Percentiles rank a stretch among this genome's conserved stretches.
These are phyloP conservation scores for Alisma plantagoaquatica DNA, from an alignment of 106 monocot species.

Conservation along the genomic window DNA sequence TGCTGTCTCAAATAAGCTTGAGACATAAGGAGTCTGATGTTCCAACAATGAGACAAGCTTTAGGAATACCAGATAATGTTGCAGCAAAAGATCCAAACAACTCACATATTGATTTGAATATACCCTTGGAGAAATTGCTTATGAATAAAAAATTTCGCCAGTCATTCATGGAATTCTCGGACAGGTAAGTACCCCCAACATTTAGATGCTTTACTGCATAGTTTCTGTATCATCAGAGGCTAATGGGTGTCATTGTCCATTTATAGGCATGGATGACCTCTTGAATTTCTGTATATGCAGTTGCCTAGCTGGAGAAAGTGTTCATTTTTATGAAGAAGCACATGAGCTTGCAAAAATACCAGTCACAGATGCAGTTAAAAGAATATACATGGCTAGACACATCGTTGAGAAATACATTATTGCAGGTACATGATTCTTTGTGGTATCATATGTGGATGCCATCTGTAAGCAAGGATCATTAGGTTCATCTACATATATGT, in stretches of 20 bases:
- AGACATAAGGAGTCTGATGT: constrained; percentile 12
- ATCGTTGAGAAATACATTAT: constrained; percentile 25
- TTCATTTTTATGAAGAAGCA: constrained; percentile 33
- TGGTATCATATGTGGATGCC: not conserved
- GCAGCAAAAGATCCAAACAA: not conserved
- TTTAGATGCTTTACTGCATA: too few relatives aligned
- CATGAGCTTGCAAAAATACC: constrained; percentile 22
- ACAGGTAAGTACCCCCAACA: too few relatives aligned
- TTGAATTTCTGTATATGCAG: constrained; percentile 11
- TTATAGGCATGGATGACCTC: too few relatives aligned
- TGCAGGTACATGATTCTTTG: constrained; percentile 8
- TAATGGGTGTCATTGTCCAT: too few relatives aligned
- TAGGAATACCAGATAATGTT: constrained; percentile 22
- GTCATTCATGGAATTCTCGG: constrained; percentile 37
- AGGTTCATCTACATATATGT: not conserved
- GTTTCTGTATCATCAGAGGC: too few relatives aligned
- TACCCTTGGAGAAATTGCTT: constrained; percentile 29
- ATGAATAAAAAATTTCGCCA: constrained; percentile 21
- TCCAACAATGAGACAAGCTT: constrained; percentile 26
- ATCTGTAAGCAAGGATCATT: not conserved
- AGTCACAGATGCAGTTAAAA: constrained; percentile 17
- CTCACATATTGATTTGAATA: constrained; percentile 4
- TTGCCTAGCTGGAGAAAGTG: constrained; percentile 32
- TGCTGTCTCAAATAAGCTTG: constrained; percentile 32
- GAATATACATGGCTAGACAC: constrained; percentile 33